Percentiles rank a stretch among this genome's conserved stretches.
Conservation (phyloP, 2,329 filamentous ascomycete species). For the Gliomastix tumulicola region DNA sequence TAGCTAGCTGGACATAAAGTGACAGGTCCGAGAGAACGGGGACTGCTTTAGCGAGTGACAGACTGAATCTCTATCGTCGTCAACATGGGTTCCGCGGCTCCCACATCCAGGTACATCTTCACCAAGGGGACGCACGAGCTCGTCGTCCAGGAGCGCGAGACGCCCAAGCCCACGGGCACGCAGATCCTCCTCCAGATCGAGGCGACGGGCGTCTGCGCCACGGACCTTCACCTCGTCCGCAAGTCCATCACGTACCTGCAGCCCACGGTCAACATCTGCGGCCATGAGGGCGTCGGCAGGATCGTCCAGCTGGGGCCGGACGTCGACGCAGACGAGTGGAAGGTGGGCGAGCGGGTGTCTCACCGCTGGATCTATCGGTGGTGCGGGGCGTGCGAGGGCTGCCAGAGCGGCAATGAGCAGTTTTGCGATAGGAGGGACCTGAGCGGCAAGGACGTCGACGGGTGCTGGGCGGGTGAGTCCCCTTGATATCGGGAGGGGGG, state of each 20-base stretch:
- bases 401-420: neutral
- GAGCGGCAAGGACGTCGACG: neutral
- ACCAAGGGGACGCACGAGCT: too few species aligned
- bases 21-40: too few species aligned
- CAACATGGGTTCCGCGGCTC: too few species aligned
- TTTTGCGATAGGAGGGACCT: neutral
- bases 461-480: neutral
- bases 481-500: neutral
- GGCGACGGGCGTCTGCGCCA: neutral
- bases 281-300: neutral
- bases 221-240: neutral
- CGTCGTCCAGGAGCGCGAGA: too few species aligned
- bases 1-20: too few species aligned
- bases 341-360: neutral
- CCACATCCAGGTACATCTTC: too few species aligned
- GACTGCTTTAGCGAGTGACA: too few species aligned
- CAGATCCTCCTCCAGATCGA: neutral
- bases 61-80: too few species aligned
- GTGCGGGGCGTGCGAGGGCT: neutral
- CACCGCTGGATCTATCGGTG: neutral
- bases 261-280: neutral
- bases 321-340: neutral
- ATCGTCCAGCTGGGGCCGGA: neutral
- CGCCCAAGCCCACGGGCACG: neutral
- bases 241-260: neutral